Evolutionary conservation across 1,139 yeast species (phyloP).

Genomic region (Eremothecium sinecaudum): DNA sequence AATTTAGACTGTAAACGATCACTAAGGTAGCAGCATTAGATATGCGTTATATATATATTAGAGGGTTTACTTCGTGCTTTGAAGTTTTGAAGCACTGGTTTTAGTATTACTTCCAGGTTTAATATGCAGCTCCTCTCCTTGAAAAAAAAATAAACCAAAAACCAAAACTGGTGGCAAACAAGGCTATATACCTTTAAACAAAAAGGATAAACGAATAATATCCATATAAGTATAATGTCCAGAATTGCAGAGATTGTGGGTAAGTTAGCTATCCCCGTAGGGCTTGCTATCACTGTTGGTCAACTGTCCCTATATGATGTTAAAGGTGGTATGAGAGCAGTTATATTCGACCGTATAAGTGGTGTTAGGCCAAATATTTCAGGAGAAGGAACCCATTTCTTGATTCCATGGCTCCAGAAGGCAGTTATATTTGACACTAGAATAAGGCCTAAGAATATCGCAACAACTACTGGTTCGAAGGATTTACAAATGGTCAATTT

Average conservation of each 20-base stretch:
- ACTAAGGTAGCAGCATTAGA: too few relatives aligned
- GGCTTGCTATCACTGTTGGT: constrained; percentile 54
- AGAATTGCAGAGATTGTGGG: constrained; percentile 24
- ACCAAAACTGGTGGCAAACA: too few relatives aligned
- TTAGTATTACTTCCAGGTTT: too few relatives aligned
- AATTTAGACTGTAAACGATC: too few relatives aligned
- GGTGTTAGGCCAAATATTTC: constrained; percentile 83
- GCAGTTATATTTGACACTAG: constrained; percentile 87
- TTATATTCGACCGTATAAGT: constrained; percentile 79
- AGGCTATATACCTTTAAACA: too few relatives aligned
- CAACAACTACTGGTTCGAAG: constrained; percentile 94
- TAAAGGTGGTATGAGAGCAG: constrained; percentile 92
- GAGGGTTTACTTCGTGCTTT: too few relatives aligned
- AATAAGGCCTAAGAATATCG: constrained; percentile 84
- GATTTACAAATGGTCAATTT: constrained; percentile 93
- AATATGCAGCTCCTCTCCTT: too few relatives aligned
- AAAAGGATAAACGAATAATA: too few relatives aligned
- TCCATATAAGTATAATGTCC: too few relatives aligned
- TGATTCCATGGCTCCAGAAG: constrained; percentile 91
- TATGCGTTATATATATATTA: too few relatives aligned
- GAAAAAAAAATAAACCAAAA: too few relatives aligned
- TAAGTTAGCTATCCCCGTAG: constrained; percentile 58
- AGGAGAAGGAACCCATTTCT: constrained; percentile 95
- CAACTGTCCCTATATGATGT: constrained; percentile 84
- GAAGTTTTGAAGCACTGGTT: too few relatives aligned